Conservation (phyloP, 1,284 basidiomycete genomes). For the Omphalotus olearius region DNA sequence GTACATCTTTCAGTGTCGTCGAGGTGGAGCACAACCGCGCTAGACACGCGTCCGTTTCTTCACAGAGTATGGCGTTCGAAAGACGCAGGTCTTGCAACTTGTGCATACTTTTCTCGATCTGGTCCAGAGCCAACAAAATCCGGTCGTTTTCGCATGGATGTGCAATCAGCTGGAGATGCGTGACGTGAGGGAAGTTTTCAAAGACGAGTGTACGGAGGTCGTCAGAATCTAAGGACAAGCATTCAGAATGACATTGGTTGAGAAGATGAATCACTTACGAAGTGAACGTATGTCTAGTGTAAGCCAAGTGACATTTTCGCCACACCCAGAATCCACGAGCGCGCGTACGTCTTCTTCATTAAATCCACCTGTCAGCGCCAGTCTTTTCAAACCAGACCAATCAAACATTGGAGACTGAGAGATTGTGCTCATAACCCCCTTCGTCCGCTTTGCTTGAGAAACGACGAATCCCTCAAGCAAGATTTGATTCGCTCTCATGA, state of each 20-base stretch:
- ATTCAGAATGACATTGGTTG: background rate
- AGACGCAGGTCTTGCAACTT: background rate
- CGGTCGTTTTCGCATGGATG: background rate
- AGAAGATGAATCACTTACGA: background rate
- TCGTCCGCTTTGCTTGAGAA: background rate
- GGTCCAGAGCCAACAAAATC: background rate
- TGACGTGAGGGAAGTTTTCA: background rate
- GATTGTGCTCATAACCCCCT: background rate
- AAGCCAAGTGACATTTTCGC: background rate
- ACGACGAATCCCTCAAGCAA: background rate
- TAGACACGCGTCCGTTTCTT: background rate
- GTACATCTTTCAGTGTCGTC: background rate
- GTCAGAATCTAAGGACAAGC: background rate
- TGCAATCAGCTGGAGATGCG: background rate
- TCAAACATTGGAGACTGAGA: constrained; percentile 1
- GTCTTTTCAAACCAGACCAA: background rate
- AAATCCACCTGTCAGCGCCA: background rate
- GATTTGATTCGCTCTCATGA: background rate
- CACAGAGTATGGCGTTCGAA: background rate
- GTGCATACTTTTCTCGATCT: background rate
- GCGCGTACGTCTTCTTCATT: background rate
- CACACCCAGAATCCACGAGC: constrained; percentile 1
- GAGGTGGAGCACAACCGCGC: background rate
- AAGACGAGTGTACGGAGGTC: background rate
- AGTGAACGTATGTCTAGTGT: background rate